Evolutionary conservation across 208 protist genomes (phyloP).

Genomic region (Sergeia podlipaevii): DNA sequence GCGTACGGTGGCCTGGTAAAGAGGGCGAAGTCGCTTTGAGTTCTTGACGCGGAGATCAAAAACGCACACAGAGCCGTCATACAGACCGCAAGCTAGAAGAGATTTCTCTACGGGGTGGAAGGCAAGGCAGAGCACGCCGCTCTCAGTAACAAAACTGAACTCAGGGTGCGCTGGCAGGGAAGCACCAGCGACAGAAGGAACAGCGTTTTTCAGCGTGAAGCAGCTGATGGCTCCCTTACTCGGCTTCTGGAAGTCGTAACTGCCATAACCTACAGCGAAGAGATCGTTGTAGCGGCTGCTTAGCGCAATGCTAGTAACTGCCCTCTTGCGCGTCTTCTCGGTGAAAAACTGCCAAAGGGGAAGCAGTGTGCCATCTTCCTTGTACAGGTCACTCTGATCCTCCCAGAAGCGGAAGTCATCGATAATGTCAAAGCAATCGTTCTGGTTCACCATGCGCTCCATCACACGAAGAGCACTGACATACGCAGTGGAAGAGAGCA

Average conservation of each 20-base stretch:
- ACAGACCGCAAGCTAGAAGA: constrained; percentile 94
- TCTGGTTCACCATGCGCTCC: constrained; percentile 98
- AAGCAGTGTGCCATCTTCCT: constrained; percentile 93
- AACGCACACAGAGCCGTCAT: constrained; percentile 95
- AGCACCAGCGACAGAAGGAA: constrained; percentile 54
- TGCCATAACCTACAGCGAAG: constrained; percentile 97
- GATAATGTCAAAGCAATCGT: constrained; percentile 95
- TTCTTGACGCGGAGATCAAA: constrained; percentile 89
- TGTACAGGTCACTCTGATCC: constrained; percentile 93
- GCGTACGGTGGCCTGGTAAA: constrained; percentile 91
- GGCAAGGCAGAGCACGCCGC: constrained; percentile 95
- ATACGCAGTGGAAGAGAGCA: constrained; percentile 63
- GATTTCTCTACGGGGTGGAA: constrained; percentile 92
- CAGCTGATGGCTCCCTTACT: constrained; percentile 91
- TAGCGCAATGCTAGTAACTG: constrained; percentile 93
- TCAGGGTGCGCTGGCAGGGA: constrained; percentile 83
- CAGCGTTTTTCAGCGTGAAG: constrained; percentile 97
- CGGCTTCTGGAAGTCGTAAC: constrained; percentile 97
- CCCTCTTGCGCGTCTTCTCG: constrained; percentile 78
- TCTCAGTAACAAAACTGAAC: constrained; percentile 87
- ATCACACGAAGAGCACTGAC: constrained; percentile 82
- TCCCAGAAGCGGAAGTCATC: constrained; percentile 98
- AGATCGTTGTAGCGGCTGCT: constrained; percentile 96
- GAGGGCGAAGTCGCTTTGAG: constrained; percentile 62
- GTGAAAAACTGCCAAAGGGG: constrained; percentile 96